Evolutionary conservation across 179 eudicot genomes (phyloP).

Genomic region (Vitellaria paradoxa): DNA sequence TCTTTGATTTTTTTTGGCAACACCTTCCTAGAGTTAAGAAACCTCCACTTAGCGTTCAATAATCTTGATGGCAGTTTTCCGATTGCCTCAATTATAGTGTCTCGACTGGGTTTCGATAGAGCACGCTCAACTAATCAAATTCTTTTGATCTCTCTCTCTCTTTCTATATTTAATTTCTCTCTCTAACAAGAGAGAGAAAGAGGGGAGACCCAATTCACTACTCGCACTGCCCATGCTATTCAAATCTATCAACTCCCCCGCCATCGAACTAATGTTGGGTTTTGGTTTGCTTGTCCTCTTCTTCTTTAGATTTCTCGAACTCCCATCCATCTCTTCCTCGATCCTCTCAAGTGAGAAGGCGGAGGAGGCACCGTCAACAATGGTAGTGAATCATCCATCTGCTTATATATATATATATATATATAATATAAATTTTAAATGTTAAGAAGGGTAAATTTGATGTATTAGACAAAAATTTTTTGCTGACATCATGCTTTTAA

Average conservation of each 20-base stretch:
- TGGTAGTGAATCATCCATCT: no score
- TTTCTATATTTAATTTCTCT: slow-evolving; percentile 1
- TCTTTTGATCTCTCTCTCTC: no score
- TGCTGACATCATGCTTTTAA: no score
- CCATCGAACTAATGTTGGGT: slow-evolving; percentile 44
- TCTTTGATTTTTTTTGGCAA: slow-evolving; percentile 48
- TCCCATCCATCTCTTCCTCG: slow-evolving; percentile 49
- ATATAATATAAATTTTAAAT: no score
- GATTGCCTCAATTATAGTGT: no score
- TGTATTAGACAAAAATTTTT: no score
- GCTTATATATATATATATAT: no score
- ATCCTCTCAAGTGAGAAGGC: no score
- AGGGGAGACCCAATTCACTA: slow-evolving; percentile 5
- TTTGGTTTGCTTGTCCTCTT: slow-evolving; percentile 46
- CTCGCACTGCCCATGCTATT: slow-evolving; percentile 29
- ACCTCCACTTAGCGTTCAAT: slow-evolving; percentile 45
- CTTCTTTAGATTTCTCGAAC: slow-evolving; percentile 52
- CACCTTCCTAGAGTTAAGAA: slow-evolving; percentile 37
- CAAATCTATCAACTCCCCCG: slow-evolving; percentile 49
- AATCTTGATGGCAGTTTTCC: slow-evolving; percentile 61
- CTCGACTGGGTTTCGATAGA: no score
- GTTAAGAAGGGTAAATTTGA: no score
- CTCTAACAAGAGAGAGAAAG: slow-evolving; percentile 9
- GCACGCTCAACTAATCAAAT: no score
- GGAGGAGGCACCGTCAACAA: no score